Conservation (phyloP, 306 rosid species). For the Styphnolobium japonicum region DNA sequence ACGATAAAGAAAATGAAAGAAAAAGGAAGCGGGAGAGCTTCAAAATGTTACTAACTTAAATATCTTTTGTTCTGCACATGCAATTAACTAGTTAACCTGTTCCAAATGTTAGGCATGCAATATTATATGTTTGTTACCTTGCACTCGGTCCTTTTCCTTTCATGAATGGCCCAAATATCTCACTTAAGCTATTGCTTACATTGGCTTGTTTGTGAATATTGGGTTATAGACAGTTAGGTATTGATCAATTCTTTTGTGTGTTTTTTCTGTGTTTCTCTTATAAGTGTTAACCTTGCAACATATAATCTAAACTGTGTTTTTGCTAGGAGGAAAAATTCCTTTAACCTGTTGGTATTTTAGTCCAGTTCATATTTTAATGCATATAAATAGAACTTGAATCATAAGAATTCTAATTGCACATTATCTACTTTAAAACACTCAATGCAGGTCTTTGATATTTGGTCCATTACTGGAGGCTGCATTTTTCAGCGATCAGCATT, state of each 20-base stretch:
- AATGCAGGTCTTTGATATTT: conserved; percentile 27
- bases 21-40: background rate
- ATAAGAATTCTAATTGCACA: background rate
- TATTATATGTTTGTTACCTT: background rate
- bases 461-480: conserved; percentile 21
- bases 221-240: background rate
- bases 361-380: background rate
- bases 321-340: background rate
- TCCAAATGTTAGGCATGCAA: background rate
- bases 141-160: background rate
- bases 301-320: background rate
- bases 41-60: background rate
- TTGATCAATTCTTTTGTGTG: background rate
- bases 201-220: conserved; percentile 5
- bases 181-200: background rate
- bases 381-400: background rate
- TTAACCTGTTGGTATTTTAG: background rate
- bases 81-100: background rate
- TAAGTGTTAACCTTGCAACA: background rate
- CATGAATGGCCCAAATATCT: background rate
- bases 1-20: background rate
- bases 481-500: conserved; percentile 6
- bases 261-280: background rate
- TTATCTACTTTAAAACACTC: background rate
- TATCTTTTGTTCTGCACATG: background rate